Evolutionary conservation across 176 grass and related monocot species (phyloP), one percentile per base, ranked within the genome.

Genomic region (Hsuehochloa calcarea): DNA sequence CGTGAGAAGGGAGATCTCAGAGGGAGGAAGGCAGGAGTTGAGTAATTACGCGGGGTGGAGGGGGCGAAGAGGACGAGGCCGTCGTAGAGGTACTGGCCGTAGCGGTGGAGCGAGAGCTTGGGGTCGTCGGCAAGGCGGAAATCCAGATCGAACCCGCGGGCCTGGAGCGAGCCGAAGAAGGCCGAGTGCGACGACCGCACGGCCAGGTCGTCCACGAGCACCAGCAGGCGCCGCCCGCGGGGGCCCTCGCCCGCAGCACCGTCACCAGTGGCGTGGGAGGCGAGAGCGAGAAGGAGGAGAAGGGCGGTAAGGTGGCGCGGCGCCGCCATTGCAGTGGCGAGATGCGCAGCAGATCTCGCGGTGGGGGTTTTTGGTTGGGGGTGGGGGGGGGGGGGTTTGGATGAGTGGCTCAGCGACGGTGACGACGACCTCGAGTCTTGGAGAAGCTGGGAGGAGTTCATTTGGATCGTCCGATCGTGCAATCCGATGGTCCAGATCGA

Each of bases 41-140:
- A 10, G 14, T 5, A 69, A 67, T 92, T 93, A 97, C 94, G 90
- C 27, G 90, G 83, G 22, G 62, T 87, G 15, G 90, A 89, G 0
- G 90, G 94, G 17, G 94, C 90, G 68, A 97, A 94, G 81, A 97
- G 83, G 86, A 94, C 80, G 69, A 97, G 94, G 62, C 90, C 92
- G 50, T 97, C 92, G 84, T 97, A 97, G 67, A 97, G 92, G 90
- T 89, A 94, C 84, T 92, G 90, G 39, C 92, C 94, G 81, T 97
- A 97, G 51, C 90, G 92, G 79, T 92, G 88, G 68, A 97, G 90
- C 49, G 88, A 88, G 77, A 97, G 90, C 69, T 89, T 90, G 20
- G 92, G 80, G 72, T 97, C 90, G 59, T 97, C 94, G 8, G 92
- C 92, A 41, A 94, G 83, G 62, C 93, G 93, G 83, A 97, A 97